Evolutionary conservation across 2,329 filamentous ascomycete species (phyloP).

Genomic region (Xylariaceae sp.): DNA sequence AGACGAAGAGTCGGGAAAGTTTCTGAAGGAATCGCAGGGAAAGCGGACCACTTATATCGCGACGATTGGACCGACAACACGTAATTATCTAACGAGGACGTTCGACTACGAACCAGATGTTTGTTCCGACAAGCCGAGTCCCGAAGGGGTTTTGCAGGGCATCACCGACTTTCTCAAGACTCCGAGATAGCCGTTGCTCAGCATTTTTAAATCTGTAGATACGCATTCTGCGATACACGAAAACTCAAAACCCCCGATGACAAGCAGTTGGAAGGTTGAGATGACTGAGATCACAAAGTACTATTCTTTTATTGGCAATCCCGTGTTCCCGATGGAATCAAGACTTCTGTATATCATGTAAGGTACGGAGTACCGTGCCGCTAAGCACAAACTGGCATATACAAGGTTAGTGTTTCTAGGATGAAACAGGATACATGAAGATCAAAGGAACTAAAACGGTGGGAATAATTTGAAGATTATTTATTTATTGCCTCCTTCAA

Average conservation of each 20-base stretch:
- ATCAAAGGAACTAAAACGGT: neutral
- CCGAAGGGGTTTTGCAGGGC: slow-evolving; percentile 73
- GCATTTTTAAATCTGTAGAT: neutral
- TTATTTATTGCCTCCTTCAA: too few relatives aligned
- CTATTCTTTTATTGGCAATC: neutral
- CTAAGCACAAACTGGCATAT: neutral
- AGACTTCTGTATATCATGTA: neutral
- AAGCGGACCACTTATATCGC: slow-evolving; percentile 65
- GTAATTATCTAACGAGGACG: slow-evolving; percentile 67
- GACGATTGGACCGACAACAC: slow-evolving; percentile 92
- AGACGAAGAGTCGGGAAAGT: slow-evolving; percentile 49
- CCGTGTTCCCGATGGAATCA: neutral
- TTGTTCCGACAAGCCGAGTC: slow-evolving; percentile 81
- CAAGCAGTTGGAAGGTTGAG: neutral
- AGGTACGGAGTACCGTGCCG: neutral
- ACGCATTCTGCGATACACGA: neutral
- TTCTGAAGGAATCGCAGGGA: slow-evolving; percentile 29
- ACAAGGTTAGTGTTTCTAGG: neutral
- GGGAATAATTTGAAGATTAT: neutral
- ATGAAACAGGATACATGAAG: neutral
- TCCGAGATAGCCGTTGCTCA: neutral
- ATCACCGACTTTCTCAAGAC: slow-evolving; percentile 50
- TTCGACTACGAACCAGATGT: slow-evolving; percentile 74
- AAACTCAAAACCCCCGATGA: neutral
- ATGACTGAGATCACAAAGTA: neutral